Evolutionary conservation across 371 early-diverging fungal species (phyloP).

Genomic region (Massospora cicadina): DNA sequence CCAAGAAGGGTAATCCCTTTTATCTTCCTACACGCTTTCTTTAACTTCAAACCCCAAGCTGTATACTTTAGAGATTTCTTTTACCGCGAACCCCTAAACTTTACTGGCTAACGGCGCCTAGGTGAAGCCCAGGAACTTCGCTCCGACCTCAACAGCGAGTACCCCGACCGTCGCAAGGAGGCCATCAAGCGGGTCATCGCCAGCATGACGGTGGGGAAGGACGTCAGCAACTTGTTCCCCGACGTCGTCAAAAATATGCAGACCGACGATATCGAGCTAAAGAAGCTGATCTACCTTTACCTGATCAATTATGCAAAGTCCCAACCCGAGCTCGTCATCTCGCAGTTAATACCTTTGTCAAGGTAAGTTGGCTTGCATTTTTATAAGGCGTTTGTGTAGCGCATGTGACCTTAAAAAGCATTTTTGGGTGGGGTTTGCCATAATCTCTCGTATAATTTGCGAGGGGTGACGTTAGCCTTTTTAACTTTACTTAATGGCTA

Average conservation of each 20-base stretch:
- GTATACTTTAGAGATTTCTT: no score
- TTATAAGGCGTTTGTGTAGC: neutral
- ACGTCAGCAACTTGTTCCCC: constrained; percentile 88
- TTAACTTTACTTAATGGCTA: constrained; percentile 17
- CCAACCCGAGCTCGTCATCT: constrained; percentile 94
- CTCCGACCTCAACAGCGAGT: constrained; percentile 89
- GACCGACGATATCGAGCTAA: constrained; percentile 90
- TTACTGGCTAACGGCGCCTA: constrained; percentile 15
- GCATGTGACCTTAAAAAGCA: no score
- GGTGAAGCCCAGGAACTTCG: constrained; percentile 94
- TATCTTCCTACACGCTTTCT: no score
- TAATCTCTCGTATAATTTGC: no score
- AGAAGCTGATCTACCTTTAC: constrained; percentile 88
- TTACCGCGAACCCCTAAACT: no score
- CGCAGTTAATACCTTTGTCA: constrained; percentile 92
- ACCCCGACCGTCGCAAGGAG: constrained; percentile 83
- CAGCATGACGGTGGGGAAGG: constrained; percentile 97
- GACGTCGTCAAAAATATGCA: constrained; percentile 98
- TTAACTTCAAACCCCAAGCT: no score
- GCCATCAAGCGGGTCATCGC: constrained; percentile 95
- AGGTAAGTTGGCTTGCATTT: constrained; percentile 27
- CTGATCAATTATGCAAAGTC: constrained; percentile 87
- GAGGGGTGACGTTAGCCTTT: no score
- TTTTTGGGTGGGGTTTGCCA: no score
- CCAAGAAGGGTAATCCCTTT: constrained; percentile 37